Evolutionary conservation across 768 basidiomycete species (phyloP).

Genomic region (Serendipita sp.): DNA sequence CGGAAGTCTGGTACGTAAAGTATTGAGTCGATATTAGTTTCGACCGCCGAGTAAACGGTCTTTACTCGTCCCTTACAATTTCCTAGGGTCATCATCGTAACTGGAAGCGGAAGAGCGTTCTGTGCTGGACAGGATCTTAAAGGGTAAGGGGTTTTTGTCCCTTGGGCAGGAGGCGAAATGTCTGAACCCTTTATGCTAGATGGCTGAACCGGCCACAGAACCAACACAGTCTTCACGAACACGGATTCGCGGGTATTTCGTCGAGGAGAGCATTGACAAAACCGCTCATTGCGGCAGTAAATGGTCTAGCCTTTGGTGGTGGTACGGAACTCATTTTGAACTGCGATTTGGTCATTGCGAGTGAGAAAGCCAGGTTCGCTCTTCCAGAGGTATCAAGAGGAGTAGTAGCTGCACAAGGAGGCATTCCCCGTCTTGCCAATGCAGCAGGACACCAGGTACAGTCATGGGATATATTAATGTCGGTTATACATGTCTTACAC

Average conservation of each 20-base stretch:
- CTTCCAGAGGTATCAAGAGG: constrained; percentile 68
- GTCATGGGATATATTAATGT: neutral
- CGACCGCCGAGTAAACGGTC: neutral
- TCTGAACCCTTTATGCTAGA: neutral
- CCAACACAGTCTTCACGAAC: neutral
- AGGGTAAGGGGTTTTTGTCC: constrained; percentile 30
- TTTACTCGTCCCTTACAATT: neutral
- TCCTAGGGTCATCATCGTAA: constrained; percentile 54
- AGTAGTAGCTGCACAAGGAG: constrained; percentile 56
- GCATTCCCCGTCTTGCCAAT: constrained; percentile 49
- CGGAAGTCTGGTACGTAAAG: constrained; percentile 45
- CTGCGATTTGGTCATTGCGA: constrained; percentile 61
- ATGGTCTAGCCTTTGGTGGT: constrained; percentile 44
- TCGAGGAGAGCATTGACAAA: constrained; percentile 44
- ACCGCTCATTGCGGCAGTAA: constrained; percentile 67
- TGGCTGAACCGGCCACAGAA: constrained; percentile 4
- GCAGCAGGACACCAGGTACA: constrained; percentile 62
- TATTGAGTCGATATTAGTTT: neutral
- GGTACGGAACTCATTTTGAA: constrained; percentile 55
- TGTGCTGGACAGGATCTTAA: constrained; percentile 71
- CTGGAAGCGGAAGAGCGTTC: constrained; percentile 56
- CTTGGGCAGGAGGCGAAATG: neutral
- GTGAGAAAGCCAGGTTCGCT: constrained; percentile 49
- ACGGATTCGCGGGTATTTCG: constrained; percentile 59
- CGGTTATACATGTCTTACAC: neutral